Evolutionary conservation across 2,329 filamentous ascomycete genomes (phyloP).

Genomic region (Fusarium abutilonis): DNA sequence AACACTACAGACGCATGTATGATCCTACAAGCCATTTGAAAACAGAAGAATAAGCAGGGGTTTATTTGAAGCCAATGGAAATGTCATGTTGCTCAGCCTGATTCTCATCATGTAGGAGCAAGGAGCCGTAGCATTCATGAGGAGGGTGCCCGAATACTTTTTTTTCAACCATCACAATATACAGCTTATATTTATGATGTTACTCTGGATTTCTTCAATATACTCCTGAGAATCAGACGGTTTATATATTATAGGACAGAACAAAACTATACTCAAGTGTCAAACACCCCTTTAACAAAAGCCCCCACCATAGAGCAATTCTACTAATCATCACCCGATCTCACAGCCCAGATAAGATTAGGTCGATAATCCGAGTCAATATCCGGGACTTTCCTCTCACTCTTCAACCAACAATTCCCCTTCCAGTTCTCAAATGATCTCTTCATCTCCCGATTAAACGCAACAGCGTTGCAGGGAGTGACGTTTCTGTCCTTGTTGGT

Average conservation of each 20-base stretch:
- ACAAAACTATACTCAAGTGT: too few relatives aligned
- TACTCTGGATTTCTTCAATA: too few relatives aligned
- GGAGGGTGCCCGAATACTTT: too few relatives aligned
- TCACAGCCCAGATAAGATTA: conserved; percentile 12
- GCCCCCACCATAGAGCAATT: neutral
- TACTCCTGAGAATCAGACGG: too few relatives aligned
- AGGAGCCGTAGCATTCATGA: too few relatives aligned
- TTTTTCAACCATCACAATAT: too few relatives aligned
- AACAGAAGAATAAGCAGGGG: neutral
- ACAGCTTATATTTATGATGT: too few relatives aligned
- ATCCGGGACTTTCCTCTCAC: neutral
- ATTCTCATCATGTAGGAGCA: neutral
- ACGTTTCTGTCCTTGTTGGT: neutral
- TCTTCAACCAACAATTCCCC: conserved; percentile 19
- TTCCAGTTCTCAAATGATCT: neutral
- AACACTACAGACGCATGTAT: neutral
- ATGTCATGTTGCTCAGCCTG: neutral
- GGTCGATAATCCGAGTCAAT: neutral
- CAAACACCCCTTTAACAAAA: too few relatives aligned
- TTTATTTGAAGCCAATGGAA: neutral
- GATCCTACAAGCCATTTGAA: too few relatives aligned
- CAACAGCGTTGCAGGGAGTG: conserved; percentile 2
- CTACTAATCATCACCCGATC: neutral
- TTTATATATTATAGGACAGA: too few relatives aligned
- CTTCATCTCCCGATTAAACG: conserved; percentile 10